A percentile compares a stretch with the other conserved stretches of the same genome.
These are phyloP conservation scores for Cryptococcus sp. DNA, from an alignment of 1,284 basidiomycete species.

Conservation along the genomic window DNA sequence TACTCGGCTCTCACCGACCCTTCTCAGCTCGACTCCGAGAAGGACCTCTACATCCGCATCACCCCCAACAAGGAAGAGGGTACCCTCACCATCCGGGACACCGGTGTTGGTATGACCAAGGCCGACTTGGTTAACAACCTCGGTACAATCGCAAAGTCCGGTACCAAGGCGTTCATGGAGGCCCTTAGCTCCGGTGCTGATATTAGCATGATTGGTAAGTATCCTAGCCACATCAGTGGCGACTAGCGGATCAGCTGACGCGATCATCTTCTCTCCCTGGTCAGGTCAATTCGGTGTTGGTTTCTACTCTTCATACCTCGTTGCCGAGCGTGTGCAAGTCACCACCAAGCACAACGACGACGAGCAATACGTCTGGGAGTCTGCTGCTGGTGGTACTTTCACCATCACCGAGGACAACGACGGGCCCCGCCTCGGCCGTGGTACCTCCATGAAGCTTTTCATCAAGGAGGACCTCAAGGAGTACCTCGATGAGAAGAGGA, in stretches of 20 bases:
- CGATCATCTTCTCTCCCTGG: background rate
- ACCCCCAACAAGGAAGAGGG: conserved; percentile 95
- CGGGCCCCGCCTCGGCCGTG: conserved; percentile 89
- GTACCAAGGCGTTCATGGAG: conserved; percentile 85
- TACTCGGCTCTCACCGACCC: conserved; percentile 86
- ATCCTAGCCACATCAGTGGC: background rate
- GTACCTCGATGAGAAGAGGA: conserved; percentile 98
- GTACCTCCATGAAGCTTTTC: conserved; percentile 91
- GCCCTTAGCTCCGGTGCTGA: conserved; percentile 95
- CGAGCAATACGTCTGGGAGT: conserved; percentile 99
- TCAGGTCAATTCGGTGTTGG: conserved; percentile 75
- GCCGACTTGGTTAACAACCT: conserved; percentile 72
- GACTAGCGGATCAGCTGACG: conserved; percentile 5
- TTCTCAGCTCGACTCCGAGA: conserved; percentile 78
- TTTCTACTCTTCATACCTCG: conserved; percentile 99
- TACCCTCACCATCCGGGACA: conserved; percentile 86
- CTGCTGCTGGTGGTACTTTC: conserved; percentile 97
- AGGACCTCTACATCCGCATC: conserved; percentile 91
- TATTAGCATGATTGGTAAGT: conserved; percentile 70
- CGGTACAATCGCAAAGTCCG: conserved; percentile 92
- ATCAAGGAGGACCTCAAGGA: conserved; percentile 99
- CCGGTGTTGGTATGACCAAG: conserved; percentile 99
- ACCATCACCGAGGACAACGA: conserved; percentile 93
- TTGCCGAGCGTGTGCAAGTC: conserved; percentile 96
- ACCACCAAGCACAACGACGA: conserved; percentile 99